A percentile compares a stretch with the other conserved stretches of the same genome.
Evolutionary conservation across 805 yeast genomes (phyloP).

Genomic region (Torulaspora microellipsoides): DNA sequence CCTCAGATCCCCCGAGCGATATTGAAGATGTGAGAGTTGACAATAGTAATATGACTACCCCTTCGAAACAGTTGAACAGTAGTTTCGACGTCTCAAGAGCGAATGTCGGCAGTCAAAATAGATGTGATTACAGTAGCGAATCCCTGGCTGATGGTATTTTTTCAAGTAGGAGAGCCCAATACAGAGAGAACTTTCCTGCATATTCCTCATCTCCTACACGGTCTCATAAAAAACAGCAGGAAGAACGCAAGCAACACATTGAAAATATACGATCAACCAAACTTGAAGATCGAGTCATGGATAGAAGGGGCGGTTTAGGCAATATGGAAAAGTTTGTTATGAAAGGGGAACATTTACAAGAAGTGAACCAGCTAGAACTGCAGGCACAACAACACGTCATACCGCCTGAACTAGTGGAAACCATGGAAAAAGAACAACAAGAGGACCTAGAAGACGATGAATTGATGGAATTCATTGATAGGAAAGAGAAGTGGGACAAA

Average conservation of each 20-base stretch:
- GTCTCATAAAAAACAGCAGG: slow-evolving; percentile 2
- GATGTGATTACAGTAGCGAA: not conserved
- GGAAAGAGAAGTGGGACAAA: slow-evolving; percentile 14
- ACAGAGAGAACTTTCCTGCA: slow-evolving; percentile 5
- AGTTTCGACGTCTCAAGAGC: too few species aligned
- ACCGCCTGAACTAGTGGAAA: slow-evolving; percentile 18
- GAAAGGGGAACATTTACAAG: slow-evolving; percentile 19
- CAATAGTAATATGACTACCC: too few species aligned
- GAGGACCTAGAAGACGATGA: slow-evolving; percentile 28
- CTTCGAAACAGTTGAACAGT: too few species aligned
- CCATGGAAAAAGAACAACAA: slow-evolving; percentile 17
- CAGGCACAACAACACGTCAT: slow-evolving; percentile 22
- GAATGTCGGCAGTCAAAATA: too few species aligned
- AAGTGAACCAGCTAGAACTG: slow-evolving; percentile 12
- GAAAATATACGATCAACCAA: slow-evolving; percentile 4
- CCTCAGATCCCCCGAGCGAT: too few species aligned
- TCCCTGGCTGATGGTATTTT: slow-evolving; percentile 10
- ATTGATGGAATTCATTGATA: slow-evolving; percentile 20
- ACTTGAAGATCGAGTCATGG: slow-evolving; percentile 8
- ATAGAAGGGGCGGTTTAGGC: slow-evolving; percentile 25
- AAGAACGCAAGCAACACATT: slow-evolving; percentile 2
- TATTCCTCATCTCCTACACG: slow-evolving; percentile 9
- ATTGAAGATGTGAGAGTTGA: too few species aligned
- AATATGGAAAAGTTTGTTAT: slow-evolving; percentile 30
- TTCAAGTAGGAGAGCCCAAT: slow-evolving; percentile 3